Conservation (phyloP, 2,329 filamentous ascomycete genomes). For the Cladosporium colombiae region DNA sequence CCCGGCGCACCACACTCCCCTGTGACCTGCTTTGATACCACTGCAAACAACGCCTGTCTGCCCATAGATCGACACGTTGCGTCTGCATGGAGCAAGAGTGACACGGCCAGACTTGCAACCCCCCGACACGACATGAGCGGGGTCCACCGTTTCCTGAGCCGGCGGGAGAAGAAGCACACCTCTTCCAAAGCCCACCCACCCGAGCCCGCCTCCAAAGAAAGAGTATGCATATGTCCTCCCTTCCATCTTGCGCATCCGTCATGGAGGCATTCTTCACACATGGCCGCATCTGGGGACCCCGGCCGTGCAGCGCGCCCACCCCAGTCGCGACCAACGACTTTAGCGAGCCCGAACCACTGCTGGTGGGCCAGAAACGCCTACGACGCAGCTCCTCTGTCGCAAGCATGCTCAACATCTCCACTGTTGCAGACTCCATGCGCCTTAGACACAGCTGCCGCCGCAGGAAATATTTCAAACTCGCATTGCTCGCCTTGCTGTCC, state of each 20-base stretch:
- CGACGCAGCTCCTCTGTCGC: constrained; percentile 5
- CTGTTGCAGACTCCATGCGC: neutral
- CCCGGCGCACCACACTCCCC: neutral
- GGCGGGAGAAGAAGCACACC: constrained; percentile 59
- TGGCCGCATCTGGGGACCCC: constrained; percentile 1
- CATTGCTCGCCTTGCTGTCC: constrained; percentile 10
- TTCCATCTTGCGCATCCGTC: constrained; percentile 8
- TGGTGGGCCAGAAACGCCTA: constrained; percentile 8
- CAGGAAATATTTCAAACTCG: constrained; percentile 4
- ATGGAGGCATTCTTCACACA: neutral
- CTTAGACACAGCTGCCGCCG: neutral
- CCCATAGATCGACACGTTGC: neutral
- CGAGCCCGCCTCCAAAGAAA: constrained; percentile 1
- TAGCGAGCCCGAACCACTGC: constrained; percentile 8
- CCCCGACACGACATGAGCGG: constrained; percentile 44
- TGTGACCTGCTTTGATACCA: neutral
- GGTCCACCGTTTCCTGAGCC: constrained; percentile 67
- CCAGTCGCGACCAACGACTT: constrained; percentile 4
- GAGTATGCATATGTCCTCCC: constrained; percentile 21
- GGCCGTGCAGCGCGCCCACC: neutral
- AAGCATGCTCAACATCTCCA: constrained; percentile 11
- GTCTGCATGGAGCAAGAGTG: constrained; percentile 16
- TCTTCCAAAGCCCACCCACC: constrained; percentile 26
- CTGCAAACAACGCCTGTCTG: neutral
- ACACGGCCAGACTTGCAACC: constrained; percentile 6